Percentiles rank a stretch among this genome's conserved stretches.
Evolutionary conservation across 2,329 filamentous ascomycete genomes (phyloP).

Genomic region (Alternaria hordeiaustralica): DNA sequence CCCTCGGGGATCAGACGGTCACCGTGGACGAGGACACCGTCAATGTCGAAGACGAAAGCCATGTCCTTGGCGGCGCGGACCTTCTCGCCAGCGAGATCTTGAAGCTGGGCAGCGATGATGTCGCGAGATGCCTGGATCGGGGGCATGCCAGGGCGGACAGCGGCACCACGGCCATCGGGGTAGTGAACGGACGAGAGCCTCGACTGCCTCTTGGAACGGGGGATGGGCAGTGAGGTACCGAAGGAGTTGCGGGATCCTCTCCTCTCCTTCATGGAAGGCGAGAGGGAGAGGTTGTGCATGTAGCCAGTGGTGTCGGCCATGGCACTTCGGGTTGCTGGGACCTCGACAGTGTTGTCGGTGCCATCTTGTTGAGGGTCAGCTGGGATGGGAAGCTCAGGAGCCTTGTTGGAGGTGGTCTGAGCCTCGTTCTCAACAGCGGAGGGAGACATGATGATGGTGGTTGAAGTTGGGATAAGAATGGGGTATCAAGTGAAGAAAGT

Average conservation of each 20-base stretch:
- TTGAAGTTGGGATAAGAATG: slow-evolving; percentile 3
- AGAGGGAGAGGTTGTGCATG: slow-evolving; percentile 75
- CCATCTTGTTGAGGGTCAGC: slow-evolving; percentile 45
- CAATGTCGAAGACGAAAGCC: slow-evolving; percentile 81
- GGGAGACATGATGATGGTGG: slow-evolving; percentile 49
- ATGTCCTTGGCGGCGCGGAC: slow-evolving; percentile 76
- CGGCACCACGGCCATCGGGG: slow-evolving; percentile 54
- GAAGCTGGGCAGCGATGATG: slow-evolving; percentile 72
- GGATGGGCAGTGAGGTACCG: slow-evolving; percentile 74
- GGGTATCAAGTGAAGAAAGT: slow-evolving; percentile 10
- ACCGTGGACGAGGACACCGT: slow-evolving; percentile 77
- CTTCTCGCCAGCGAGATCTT: slow-evolving; percentile 70
- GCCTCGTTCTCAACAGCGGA: slow-evolving; percentile 62
- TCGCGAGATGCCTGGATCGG: slow-evolving; percentile 68
- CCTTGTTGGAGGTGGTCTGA: slow-evolving; percentile 32
- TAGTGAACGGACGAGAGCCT: slow-evolving; percentile 68
- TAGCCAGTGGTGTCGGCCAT: slow-evolving; percentile 71
- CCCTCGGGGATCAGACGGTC: slow-evolving; percentile 74
- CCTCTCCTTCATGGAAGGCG: slow-evolving; percentile 71
- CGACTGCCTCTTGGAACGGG: slow-evolving; percentile 71
- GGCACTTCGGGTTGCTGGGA: slow-evolving; percentile 71
- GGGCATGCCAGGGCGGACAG: slow-evolving; percentile 63
- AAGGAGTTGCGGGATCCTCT: slow-evolving; percentile 78
- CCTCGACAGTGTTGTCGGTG: slow-evolving; percentile 63
- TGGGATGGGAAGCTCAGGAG: slow-evolving; percentile 41